These are phyloP conservation scores for Pythium scleroteichum DNA, from an alignment of 352 stramenopile genomes.

Conservation along the genomic window DNA sequence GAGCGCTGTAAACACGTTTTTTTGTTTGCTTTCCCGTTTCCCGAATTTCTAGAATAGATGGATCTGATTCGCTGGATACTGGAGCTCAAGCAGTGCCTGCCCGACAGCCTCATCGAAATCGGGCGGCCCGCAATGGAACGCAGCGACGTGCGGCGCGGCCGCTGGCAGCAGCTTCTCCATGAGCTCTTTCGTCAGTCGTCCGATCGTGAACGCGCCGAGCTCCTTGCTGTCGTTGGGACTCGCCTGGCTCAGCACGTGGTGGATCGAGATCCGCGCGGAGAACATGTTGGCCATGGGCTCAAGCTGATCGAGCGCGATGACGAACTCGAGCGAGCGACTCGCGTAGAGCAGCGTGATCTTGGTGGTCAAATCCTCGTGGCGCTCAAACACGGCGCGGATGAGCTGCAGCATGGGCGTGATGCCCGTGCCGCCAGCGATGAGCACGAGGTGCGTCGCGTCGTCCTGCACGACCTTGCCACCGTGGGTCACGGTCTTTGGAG, in stretches of 20 bases:
- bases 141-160: conserved; percentile 40
- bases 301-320: conserved; percentile 73
- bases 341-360: conserved; percentile 77
- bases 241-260: conserved; percentile 63
- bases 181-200: conserved; percentile 45
- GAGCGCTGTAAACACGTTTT: too few relatives aligned
- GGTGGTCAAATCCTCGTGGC: conserved; percentile 41
- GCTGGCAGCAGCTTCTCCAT: conserved; percentile 53
- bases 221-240: conserved; percentile 46
- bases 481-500: conserved; percentile 47
- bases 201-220: conserved; percentile 51
- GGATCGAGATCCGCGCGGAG: conserved; percentile 51
- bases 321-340: conserved; percentile 63
- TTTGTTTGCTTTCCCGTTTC: too few relatives aligned
- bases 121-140: conserved; percentile 73
- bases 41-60: conserved; percentile 51
- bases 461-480: conserved; percentile 42
- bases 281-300: conserved; percentile 85
- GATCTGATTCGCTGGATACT: conserved; percentile 54
- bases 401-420: conserved; percentile 87
- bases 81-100: conserved; percentile 41
- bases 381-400: conserved; percentile 68
- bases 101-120: conserved; percentile 69
- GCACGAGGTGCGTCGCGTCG: conserved; percentile 57
- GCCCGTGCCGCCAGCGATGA: conserved; percentile 75